A percentile compares a stretch with the other conserved stretches of the same genome.
Evolutionary conservation across 169 alveolate genomes (phyloP).

Genomic region (Nephromyces sp.): DNA sequence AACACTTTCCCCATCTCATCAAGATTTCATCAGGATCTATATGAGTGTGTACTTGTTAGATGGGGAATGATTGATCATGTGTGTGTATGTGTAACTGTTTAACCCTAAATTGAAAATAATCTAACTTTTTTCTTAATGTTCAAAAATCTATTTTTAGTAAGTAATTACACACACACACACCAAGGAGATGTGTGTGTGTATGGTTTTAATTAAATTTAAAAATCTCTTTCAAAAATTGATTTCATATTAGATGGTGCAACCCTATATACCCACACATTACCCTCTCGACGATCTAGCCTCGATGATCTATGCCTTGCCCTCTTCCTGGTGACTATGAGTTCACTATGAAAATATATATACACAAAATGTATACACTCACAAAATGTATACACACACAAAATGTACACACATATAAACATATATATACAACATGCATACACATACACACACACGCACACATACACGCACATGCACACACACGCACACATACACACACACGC

Average conservation of each 20-base stretch:
- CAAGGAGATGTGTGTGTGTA: no score
- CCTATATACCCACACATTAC: conserved; percentile 74
- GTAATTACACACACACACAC: no score
- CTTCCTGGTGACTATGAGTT: conserved; percentile 42
- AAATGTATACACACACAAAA: not conserved
- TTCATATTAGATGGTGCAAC: conserved; percentile 45
- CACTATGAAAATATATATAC: not conserved
- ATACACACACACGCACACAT: not conserved
- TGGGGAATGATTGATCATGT: no score
- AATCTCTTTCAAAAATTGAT: conserved; percentile 20
- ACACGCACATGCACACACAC: not conserved
- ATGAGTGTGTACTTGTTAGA: no score
- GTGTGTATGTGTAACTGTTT: no score
- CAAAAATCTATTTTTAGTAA: no score
- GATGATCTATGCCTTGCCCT: conserved; percentile 74
- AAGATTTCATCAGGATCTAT: no score
- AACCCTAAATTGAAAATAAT: no score
- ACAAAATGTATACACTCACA: not conserved
- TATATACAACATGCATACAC: not conserved
- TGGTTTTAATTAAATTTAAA: not conserved
- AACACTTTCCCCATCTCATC: no score
- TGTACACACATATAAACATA: not conserved
- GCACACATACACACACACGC: not conserved
- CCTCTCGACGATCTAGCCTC: conserved; percentile 72
- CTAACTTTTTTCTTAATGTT: no score